Conservation (phyloP, 257 asterid species). For the Mentha longifolia region DNA sequence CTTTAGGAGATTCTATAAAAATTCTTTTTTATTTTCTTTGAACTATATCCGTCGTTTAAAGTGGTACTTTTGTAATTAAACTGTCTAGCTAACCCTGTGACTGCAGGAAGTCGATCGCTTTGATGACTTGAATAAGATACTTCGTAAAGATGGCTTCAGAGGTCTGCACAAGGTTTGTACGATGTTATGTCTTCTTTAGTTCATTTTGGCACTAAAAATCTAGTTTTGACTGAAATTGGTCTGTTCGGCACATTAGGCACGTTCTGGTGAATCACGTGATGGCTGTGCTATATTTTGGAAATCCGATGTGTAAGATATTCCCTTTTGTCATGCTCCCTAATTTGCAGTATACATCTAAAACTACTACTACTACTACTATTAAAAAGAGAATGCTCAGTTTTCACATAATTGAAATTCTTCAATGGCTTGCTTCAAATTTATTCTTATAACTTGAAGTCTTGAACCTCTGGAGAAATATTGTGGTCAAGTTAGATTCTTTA, state of each 20-base stretch:
- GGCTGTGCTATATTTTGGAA: constrained; percentile 93
- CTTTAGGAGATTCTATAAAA: too few relatives aligned
- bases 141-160: constrained; percentile 68
- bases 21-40: too few relatives aligned
- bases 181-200: constrained; percentile 26
- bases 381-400: constrained; percentile 5
- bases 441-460: constrained; percentile 16
- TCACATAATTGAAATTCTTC: constrained; percentile 8
- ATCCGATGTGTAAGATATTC: constrained; percentile 57
- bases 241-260: constrained; percentile 54
- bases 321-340: constrained; percentile 18
- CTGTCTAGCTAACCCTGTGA: too few relatives aligned
- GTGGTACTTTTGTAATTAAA: too few relatives aligned
- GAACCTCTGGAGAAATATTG: constrained; percentile 15
- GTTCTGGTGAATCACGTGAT: constrained; percentile 78
- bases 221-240: constrained; percentile 35
- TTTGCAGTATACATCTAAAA: background rate
- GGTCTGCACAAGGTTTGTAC: constrained; percentile 73
- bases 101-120: constrained; percentile 84
- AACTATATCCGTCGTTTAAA: too few relatives aligned
- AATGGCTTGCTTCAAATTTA: constrained; percentile 5
- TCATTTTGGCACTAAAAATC: constrained; percentile 19
- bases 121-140: constrained; percentile 61
- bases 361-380: background rate
- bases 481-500: constrained; percentile 18